Evolutionary conservation across 179 eudicot genomes (phyloP), one percentile per base, ranked within the genome.

Genomic region (Amaranthus tricolor): DNA sequence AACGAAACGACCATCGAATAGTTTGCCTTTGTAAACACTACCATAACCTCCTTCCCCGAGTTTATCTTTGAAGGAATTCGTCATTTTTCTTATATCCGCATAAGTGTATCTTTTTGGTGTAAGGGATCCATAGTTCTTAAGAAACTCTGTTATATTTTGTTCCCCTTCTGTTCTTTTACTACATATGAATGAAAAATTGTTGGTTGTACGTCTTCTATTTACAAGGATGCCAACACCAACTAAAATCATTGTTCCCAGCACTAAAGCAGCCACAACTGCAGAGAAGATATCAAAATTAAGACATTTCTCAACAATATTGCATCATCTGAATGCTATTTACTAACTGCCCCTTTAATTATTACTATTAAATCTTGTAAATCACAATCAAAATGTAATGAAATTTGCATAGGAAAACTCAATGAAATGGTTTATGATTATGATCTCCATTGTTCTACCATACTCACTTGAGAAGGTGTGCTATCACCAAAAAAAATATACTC

Each of bases 41-140:
- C 75, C 82, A 63, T 68, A 63, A 15, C 75, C 77, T 68, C 82
- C 82, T 74, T 74, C 74, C 19, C 78, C 75, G 13, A 78, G 51
- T 58, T 72, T 66, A 11, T 72, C 73, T 78, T 57, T 72, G 68
- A 78, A 78, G 11, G 70, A 68, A 56, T 66, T 68, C 11, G 81
- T 78, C 21, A 68, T 78, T 55, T 54, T 74, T 43, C 50, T 53
- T 16, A 79, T 19, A 12, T 72, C 54, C 5, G 73, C 54, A 17
- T 78, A 78, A 1, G 45, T 57, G 31, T 58, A 78, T 17, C 60
- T 20, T 71, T 62, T 71, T 56, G 80, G 80, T 2, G 68, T 51
- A 64, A 64, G 76, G 9, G 70, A 73, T 62, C 64, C 70, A 21
- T 73, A 62, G 6, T 47, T 45, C 65, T 31, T 20, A 10, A 73